Evolutionary conservation across 2,329 filamentous ascomycete genomes (phyloP), one percentile per base, ranked within the genome.

Genomic region (Epichloe bromicola): DNA sequence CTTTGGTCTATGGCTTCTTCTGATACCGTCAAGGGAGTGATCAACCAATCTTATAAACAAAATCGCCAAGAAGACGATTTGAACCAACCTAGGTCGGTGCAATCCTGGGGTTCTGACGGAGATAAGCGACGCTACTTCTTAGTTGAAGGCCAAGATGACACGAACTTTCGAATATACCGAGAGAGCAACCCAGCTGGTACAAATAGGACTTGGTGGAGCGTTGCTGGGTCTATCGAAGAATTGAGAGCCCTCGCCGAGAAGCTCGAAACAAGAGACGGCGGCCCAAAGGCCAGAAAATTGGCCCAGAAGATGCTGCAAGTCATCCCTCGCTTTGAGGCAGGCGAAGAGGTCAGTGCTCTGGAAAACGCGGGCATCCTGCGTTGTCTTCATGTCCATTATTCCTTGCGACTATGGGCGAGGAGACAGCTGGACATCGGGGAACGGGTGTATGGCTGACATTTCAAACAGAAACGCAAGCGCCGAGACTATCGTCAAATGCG

Each of bases 81-180:
- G 45, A 96, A 96, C 64, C 88, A 96, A 58, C 86, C 90, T 8
- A 74, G 94, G 37, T 90, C 88, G 1, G 86, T 95, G 44, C 89
- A 95, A 63, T 82, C 88, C 4, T 96, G 90, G 90, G 90, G 90
- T 8, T 78, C 80, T 12, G 90, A 95, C 65, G 88, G 86, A 56
- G 83, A 95, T 60, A 95, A 93, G 72, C 83, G 93, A 51, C 83
- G 89, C 53, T 98, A 97, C 68, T 98, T 86, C 72, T 74, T 98
- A 46, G 80, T 98, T 55, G 93, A 98, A 68, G 93, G 93, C 12
- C 80, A 88, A 58, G 91, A 97, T 60, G 90, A 98, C 67, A 97
- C 91, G 3, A 79, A 86, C 55, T 98, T 98, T 67, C 81, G 93
- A 55, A 79, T 98, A 43, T 98, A 98, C 66, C 80, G 93, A 49